Percentiles rank a stretch among this genome's conserved stretches.
phyloP scores from a whole-genome alignment of 108 stramenopile species.

The Skeletonema menzelii region DNA sequence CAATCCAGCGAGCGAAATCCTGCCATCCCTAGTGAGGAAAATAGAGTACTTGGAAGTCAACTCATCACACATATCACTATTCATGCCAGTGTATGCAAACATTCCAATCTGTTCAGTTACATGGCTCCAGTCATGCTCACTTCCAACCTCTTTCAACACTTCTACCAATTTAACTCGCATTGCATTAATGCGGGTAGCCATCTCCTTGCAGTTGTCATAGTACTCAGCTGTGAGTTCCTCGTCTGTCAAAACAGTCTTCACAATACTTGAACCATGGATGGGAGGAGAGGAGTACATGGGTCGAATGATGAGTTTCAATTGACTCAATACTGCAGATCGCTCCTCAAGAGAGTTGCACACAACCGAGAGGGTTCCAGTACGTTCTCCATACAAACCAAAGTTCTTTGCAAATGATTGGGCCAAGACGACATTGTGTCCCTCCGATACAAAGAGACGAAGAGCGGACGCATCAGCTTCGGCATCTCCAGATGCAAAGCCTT shows the following conservation, averaged over 20 bases:
- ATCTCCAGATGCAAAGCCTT: constrained; percentile 98
- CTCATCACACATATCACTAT: constrained; percentile 86
- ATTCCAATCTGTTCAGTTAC: constrained; percentile 98
- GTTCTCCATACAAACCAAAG: constrained; percentile 98
- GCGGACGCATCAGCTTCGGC: constrained; percentile 92
- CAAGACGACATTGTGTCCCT: constrained; percentile 88
- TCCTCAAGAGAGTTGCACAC: constrained; percentile 84
- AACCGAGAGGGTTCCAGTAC: constrained; percentile 92
- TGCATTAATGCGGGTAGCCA: constrained; percentile 91
- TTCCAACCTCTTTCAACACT: constrained; percentile 79
- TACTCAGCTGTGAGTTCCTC: constrained; percentile 76
- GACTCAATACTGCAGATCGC: constrained; percentile 83
- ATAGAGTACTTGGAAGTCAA: constrained; percentile 88
- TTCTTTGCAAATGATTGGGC: constrained; percentile 99
- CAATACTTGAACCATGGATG: constrained; percentile 93
- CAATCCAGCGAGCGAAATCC: constrained; percentile 97
- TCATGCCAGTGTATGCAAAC: constrained; percentile 98
- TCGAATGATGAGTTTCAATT: constrained; percentile 91
- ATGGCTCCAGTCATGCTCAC: constrained; percentile 92
- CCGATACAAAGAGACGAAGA: constrained; percentile 86
- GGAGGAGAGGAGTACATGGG: constrained; percentile 98
- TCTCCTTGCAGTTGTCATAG: constrained; percentile 85
- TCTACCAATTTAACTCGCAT: constrained; percentile 86
- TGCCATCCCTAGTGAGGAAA: constrained; percentile 95
- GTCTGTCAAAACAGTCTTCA: constrained; percentile 89